Evolutionary conservation across 2,329 filamentous ascomycete species (phyloP), one percentile per base, ranked within the genome.

Genomic region (Ascosphaera pollenicola): DNA sequence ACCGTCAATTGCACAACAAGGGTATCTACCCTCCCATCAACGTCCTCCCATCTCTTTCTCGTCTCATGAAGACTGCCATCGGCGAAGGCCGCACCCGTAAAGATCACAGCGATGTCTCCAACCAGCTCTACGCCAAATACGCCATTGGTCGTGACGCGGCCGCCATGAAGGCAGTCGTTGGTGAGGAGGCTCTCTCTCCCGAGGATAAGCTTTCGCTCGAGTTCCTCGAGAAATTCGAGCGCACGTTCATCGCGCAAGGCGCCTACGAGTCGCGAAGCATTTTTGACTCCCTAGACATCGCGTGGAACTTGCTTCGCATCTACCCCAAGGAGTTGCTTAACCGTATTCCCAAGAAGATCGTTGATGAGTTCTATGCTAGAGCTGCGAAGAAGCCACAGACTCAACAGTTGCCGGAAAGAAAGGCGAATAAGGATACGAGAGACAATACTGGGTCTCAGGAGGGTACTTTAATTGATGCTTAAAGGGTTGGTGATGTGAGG

Each of bases 11-110:
- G 39, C 60, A 84, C 69, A 98, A 98, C 71, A 89, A 89, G 67
- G 87, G 85, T 63, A 77, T 98, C 64, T 94, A 93, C 68, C 89
- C 89, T 39, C 89, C 89, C 16, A 98, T 98, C 68, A 98, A 98
- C 66, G 89, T 98, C 46, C 68, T 98, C 44, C 89, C 89, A 17
- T 98, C 89, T 37, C 78, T 98, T 31, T 98, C 89, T 17, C 89
- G 89, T 73, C 78, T 98, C 56, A 98, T 98, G 89, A 98, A 98
- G 65, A 98, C 89, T 54, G 89, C 89, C 59, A 98, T 98, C 54
- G 89, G 89, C 51, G 85, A 95, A 64, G 83, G 83, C 47, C 87
- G 85, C 70, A 98, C 89, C 18, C 80, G 89, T 52, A 85, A 82
- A 62, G 91, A 98, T 54, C 89, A 98, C 62, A 82, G 83, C 50